Evolutionary conservation across 2,329 filamentous ascomycete genomes (phyloP).

Genomic region (Coniella vitis): DNA sequence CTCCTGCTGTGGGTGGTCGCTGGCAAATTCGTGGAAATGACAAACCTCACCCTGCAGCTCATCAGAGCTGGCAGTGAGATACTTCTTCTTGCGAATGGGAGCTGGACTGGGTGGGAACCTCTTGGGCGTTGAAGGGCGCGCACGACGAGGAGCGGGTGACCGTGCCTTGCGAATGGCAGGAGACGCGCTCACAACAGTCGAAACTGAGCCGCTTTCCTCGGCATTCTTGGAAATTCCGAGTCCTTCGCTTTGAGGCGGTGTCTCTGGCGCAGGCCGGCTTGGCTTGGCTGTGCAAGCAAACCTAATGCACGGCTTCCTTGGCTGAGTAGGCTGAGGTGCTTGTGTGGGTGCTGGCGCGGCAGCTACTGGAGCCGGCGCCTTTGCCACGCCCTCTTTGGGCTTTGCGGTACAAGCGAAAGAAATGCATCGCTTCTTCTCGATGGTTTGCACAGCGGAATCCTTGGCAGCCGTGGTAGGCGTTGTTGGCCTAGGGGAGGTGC

Average conservation of each 20-base stretch:
- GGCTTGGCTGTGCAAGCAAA: constrained; percentile 64
- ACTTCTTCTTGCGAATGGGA: constrained; percentile 34
- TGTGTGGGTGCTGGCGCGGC: not conserved
- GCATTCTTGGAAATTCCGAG: not conserved
- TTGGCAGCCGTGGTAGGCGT: constrained; percentile 24
- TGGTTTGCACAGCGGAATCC: constrained; percentile 53
- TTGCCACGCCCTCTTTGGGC: constrained; percentile 39
- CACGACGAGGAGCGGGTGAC: constrained; percentile 20
- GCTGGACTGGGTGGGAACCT: constrained; percentile 32
- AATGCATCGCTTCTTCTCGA: constrained; percentile 80
- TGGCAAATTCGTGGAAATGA: constrained; percentile 87
- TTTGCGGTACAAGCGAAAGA: constrained; percentile 81
- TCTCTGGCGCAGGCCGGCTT: constrained; percentile 23
- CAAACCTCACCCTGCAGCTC: constrained; percentile 49
- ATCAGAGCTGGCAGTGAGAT: constrained; percentile 41
- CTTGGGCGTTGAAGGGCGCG: constrained; percentile 27
- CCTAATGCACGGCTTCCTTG: constrained; percentile 60
- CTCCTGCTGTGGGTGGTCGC: constrained; percentile 72
- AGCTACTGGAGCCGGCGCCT: constrained; percentile 18
- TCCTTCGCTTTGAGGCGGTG: constrained; percentile 4
- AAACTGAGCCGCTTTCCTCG: constrained; percentile 12
- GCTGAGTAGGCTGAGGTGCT: constrained; percentile 16
- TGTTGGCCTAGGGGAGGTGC: constrained; percentile 20
- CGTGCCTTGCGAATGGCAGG: constrained; percentile 23
- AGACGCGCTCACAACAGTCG: constrained; percentile 14